A percentile compares a stretch with the other conserved stretches of the same genome.
Conservation (phyloP, 208 protist genomes). For the Tritrichomonas musculus region DNA sequence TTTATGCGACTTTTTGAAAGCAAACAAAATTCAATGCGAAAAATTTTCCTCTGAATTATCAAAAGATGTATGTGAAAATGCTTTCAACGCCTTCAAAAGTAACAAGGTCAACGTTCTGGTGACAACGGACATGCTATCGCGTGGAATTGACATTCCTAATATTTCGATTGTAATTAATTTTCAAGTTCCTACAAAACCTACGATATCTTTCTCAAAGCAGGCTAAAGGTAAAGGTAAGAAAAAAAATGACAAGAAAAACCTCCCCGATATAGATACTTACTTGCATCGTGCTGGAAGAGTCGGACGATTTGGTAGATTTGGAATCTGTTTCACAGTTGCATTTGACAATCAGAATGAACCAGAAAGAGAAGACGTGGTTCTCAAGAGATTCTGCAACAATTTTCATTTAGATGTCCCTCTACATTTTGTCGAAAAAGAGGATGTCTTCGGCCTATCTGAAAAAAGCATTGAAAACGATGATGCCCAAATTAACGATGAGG, state of each 20-base stretch:
- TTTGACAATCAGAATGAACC: too few relatives aligned
- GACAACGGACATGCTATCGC: slow-evolving; percentile 93
- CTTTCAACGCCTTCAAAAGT: slow-evolving; percentile 90
- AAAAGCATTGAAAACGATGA: too few relatives aligned
- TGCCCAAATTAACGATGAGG: too few relatives aligned
- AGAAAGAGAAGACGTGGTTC: too few relatives aligned
- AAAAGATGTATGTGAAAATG: slow-evolving; percentile 88
- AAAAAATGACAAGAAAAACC: not conserved
- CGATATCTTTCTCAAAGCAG: too few relatives aligned
- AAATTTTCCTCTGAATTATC: slow-evolving; percentile 88
- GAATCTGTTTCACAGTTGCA: not conserved
- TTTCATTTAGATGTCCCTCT: too few relatives aligned
- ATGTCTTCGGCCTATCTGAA: too few relatives aligned
- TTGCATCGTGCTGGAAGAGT: slow-evolving; percentile 80
- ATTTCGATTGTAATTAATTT: slow-evolving; percentile 95
- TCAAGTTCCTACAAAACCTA: slow-evolving; percentile 77
- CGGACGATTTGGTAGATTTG: slow-evolving; percentile 79
- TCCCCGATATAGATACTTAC: slow-evolving; percentile 58
- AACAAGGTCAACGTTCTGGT: slow-evolving; percentile 91
- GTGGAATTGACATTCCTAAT: slow-evolving; percentile 87
- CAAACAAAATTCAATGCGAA: slow-evolving; percentile 83
- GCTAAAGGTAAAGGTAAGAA: slow-evolving; percentile 33
- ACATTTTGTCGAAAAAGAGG: too few relatives aligned
- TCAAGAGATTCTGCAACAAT: too few relatives aligned
- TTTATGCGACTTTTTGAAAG: slow-evolving; percentile 82